phyloP scores from a whole-genome alignment of 2,329 filamentous ascomycete species.

The Fusarium kyushuense region DNA sequence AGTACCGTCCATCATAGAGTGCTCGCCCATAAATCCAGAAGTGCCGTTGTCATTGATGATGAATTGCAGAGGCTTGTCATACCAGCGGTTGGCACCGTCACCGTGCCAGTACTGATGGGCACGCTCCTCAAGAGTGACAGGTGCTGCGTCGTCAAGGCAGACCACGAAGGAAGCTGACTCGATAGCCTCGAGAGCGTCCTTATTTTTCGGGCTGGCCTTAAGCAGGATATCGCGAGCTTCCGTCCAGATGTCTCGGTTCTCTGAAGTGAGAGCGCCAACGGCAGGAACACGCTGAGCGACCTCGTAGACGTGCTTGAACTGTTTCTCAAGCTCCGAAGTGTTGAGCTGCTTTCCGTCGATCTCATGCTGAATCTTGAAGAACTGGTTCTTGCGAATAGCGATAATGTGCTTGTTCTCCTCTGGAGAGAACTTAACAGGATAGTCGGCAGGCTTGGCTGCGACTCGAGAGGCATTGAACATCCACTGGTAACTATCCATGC shows the following conservation, averaged over 20 bases:
- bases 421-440: constrained; percentile 82
- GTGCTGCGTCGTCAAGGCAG: constrained; percentile 91
- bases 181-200: constrained; percentile 80
- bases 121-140: constrained; percentile 94
- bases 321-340: constrained; percentile 87
- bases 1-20: constrained; percentile 99
- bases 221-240: constrained; percentile 83
- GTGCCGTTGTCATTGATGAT: constrained; percentile 98
- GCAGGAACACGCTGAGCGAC: constrained; percentile 77
- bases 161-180: constrained; percentile 92
- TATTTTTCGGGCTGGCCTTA: constrained; percentile 82
- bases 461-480: constrained; percentile 98
- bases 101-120: constrained; percentile 98
- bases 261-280: constrained; percentile 86
- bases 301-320: constrained; percentile 88
- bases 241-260: constrained; percentile 94
- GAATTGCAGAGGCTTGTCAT: constrained; percentile 97
- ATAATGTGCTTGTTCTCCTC: constrained; percentile 87
- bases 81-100: constrained; percentile 95
- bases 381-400: constrained; percentile 93
- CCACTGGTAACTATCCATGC: constrained; percentile 98
- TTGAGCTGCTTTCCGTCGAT: constrained; percentile 87
- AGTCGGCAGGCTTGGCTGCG: constrained; percentile 83
- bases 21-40: constrained; percentile 96
- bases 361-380: constrained; percentile 91